phyloP scores from a whole-genome alignment of 129 eudicot genomes.

The Flaveria robusta region DNA sequence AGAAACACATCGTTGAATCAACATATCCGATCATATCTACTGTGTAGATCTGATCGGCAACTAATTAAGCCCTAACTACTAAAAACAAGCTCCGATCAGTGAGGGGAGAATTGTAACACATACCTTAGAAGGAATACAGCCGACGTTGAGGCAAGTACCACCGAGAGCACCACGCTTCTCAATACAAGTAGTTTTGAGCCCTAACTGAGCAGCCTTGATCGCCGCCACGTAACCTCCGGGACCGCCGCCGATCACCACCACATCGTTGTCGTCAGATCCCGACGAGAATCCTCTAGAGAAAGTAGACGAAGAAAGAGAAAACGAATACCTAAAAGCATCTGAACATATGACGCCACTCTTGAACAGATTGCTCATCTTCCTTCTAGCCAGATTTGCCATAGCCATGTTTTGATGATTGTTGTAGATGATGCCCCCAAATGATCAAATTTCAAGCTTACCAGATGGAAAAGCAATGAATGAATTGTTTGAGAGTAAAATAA shows the following conservation, averaged over 20 bases:
- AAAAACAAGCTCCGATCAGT: too few relatives aligned
- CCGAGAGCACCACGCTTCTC: constrained; percentile 48
- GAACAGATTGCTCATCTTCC: constrained; percentile 43
- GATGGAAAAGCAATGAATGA: too few relatives aligned
- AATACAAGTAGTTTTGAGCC: constrained; percentile 81
- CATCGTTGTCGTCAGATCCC: constrained; percentile 83
- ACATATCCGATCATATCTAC: too few relatives aligned
- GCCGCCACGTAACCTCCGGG: constrained; percentile 99
- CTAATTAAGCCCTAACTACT: too few relatives aligned
- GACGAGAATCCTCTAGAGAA: constrained; percentile 52
- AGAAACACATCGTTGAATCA: too few relatives aligned
- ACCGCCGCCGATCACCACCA: constrained; percentile 87
- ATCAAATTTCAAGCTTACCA: too few relatives aligned
- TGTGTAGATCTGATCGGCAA: too few relatives aligned
- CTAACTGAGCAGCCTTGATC: constrained; percentile 91
- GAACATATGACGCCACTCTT: constrained; percentile 22
- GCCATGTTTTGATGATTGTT: constrained; percentile 41
- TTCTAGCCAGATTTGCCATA: constrained; percentile 57
- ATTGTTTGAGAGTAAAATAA: too few relatives aligned
- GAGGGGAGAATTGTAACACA: background rate
- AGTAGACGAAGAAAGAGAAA: constrained; percentile 29
- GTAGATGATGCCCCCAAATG: background rate
- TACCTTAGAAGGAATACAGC: constrained; percentile 6
- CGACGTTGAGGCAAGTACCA: constrained; percentile 27
- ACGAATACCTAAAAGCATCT: constrained; percentile 38